These are phyloP conservation scores for Parachlorella kessleri DNA, from an alignment of 139 green algal species.

Conservation along the genomic window DNA sequence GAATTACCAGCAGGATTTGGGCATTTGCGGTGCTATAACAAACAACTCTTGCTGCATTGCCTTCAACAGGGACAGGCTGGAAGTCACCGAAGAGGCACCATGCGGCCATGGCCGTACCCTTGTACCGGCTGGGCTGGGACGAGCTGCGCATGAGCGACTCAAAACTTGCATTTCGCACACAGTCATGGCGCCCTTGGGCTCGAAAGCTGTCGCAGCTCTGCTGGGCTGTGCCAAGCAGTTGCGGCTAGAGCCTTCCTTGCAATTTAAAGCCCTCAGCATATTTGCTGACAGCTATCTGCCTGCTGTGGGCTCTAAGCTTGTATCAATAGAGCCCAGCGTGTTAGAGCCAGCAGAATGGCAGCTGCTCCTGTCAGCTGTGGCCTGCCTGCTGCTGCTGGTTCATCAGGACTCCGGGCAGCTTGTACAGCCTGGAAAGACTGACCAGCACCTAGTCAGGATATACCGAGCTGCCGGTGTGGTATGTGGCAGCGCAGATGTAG, in stretches of 20 bases:
- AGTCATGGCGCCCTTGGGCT: no score
- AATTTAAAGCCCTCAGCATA: neutral
- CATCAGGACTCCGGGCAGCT: neutral
- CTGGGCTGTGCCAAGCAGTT: neutral
- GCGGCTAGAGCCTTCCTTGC: neutral
- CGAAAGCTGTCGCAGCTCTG: neutral
- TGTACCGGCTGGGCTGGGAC: no score
- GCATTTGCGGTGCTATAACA: no score
- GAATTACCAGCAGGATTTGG: no score
- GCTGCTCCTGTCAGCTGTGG: neutral
- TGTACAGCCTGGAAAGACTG: neutral
- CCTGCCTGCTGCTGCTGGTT: neutral
- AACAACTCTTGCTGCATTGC: no score
- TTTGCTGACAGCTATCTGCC: neutral
- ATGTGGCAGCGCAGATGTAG: neutral
- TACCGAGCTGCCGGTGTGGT: neutral
- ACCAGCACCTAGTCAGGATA: neutral
- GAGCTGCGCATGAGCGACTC: no score
- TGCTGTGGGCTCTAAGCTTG: neutral
- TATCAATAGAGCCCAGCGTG: neutral
- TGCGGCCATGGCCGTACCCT: no score
- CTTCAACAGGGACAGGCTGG: no score
- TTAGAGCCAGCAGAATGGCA: neutral
- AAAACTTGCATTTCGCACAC: no score
- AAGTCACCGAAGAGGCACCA: no score